phyloP scores from a whole-genome alignment of 768 basidiomycete species.

The Serendipita sp. region DNA sequence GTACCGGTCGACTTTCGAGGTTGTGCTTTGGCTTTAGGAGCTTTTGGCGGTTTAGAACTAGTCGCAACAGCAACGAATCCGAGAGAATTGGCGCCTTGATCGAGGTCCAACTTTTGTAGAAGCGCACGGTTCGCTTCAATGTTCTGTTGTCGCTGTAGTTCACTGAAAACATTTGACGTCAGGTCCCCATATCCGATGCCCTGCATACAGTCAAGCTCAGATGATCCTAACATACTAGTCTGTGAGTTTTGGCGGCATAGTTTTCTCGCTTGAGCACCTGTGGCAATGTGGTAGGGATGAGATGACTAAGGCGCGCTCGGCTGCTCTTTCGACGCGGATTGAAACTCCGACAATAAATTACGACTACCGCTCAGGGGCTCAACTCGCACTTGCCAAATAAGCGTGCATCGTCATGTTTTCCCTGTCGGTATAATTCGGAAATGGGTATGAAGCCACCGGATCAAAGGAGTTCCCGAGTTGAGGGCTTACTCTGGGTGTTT shows the following conservation, averaged over 20 bases:
- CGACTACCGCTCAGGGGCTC: background rate
- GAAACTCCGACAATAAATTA: background rate
- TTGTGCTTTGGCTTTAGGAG: conserved; percentile 23
- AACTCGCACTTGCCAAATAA: background rate
- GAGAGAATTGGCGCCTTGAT: conserved; percentile 36
- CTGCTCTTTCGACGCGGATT: background rate
- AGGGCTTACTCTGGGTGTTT: too few relatives aligned
- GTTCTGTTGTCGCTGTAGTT: conserved; percentile 62
- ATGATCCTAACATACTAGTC: background rate
- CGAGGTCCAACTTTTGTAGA: conserved; percentile 53
- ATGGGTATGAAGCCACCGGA: too few relatives aligned
- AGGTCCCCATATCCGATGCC: background rate
- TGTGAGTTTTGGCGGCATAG: conserved; percentile 6
- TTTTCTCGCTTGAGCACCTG: background rate
- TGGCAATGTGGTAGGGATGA: background rate
- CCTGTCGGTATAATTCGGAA: background rate
- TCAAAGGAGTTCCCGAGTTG: too few relatives aligned
- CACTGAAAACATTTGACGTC: conserved; percentile 24
- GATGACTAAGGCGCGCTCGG: background rate
- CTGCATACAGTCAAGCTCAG: background rate
- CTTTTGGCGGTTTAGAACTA: conserved; percentile 15
- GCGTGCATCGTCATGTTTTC: background rate
- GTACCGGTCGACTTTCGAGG: background rate
- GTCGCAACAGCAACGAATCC: conserved; percentile 29
- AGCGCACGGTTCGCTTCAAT: conserved; percentile 67